Evolutionary conservation across 164 flowering plant species (phyloP), one percentile per base, ranked within the genome.

Genomic region (Brasenia schreberi): DNA sequence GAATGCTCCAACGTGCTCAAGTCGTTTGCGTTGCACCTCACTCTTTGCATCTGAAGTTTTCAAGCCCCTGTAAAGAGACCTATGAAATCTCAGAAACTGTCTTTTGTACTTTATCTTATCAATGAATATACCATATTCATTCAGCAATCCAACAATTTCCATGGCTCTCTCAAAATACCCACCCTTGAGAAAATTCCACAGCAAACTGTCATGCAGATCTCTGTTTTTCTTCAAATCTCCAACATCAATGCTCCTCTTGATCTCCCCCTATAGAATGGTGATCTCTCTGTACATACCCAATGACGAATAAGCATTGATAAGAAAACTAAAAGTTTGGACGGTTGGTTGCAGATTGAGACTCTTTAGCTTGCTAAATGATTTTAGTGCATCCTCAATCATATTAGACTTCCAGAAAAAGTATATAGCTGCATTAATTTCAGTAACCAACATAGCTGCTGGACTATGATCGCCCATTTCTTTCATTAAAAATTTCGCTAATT

Each of bases 121-220:
- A 66, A 67, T 63, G 67, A 68, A 84, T 83, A 90, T 76, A 6
- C 70, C 66, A 11, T 69, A 69, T 66, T 79, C 74, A 71, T 70
- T 67, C 97, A 90, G 87, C 65, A 69, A 72, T 39, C 64, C 73
- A 66, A 87, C 69, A 18, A 88, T 75, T 78, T 93, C 97, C 87
- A 88, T 72, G 66, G 83, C 87, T 77, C 93, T 88, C 79, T 86
- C 92, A 78, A 93, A 88, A 78, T 90, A 93, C 59, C 97, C 96
- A 59, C 94, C 97, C 63, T 73, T 79, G 75, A 93, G 69, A 76
- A 93, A 90, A 77, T 74, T 83, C 72, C 82, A 65, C 16, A 88
- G 68, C 69, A 93, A 68, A 17, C 79, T 64, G 75, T 88, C 97
- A 23, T 70, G 81, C 59, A 93, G 63, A 74, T 90, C 96, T 70